A percentile compares a stretch with the other conserved stretches of the same genome.
Conservation (phyloP, 1,139 yeast genomes). For the Kodamaea sp. region DNA sequence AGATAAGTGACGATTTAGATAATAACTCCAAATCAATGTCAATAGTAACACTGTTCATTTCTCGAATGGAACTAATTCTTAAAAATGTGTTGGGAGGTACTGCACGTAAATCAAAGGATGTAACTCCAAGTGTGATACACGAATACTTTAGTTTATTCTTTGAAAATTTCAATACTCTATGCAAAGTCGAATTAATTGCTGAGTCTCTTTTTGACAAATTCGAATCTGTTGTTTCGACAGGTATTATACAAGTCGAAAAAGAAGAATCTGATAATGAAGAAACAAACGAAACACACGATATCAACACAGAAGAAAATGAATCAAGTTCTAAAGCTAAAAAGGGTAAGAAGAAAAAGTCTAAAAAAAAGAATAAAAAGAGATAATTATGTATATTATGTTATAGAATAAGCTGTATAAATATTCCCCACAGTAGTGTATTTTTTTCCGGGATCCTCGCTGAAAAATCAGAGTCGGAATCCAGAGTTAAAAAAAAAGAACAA, state of each 20-base stretch:
- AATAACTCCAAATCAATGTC: conserved; percentile 10
- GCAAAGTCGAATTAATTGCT: conserved; percentile 31
- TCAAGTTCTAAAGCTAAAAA: conserved; percentile 1
- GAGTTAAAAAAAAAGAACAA: conserved; percentile 16
- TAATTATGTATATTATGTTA: no score
- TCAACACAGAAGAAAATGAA: conserved; percentile 6
- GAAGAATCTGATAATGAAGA: neutral
- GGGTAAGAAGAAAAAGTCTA: conserved; percentile 11
- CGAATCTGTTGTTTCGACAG: conserved; percentile 23
- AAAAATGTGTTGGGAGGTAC: conserved; percentile 8
- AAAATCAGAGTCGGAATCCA: conserved; percentile 15
- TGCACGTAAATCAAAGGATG: neutral
- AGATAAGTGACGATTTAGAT: conserved; percentile 18
- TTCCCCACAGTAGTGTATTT: conserved; percentile 1
- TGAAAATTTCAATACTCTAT: conserved; percentile 26
- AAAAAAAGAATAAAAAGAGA: conserved; percentile 5
- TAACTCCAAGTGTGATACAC: conserved; percentile 4
- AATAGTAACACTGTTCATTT: conserved; percentile 7
- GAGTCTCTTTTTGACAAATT: conserved; percentile 26
- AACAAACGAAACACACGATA: neutral
- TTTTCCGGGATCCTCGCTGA: conserved; percentile 25
- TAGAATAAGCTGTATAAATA: no score
- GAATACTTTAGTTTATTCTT: conserved; percentile 26
- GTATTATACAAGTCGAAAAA: conserved; percentile 8
- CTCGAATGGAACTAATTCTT: conserved; percentile 15